Evolutionary conservation across 495 filamentous ascomycete species (phyloP), one percentile per base, ranked within the genome.

Genomic region (Astrothelium macrocarpum): DNA sequence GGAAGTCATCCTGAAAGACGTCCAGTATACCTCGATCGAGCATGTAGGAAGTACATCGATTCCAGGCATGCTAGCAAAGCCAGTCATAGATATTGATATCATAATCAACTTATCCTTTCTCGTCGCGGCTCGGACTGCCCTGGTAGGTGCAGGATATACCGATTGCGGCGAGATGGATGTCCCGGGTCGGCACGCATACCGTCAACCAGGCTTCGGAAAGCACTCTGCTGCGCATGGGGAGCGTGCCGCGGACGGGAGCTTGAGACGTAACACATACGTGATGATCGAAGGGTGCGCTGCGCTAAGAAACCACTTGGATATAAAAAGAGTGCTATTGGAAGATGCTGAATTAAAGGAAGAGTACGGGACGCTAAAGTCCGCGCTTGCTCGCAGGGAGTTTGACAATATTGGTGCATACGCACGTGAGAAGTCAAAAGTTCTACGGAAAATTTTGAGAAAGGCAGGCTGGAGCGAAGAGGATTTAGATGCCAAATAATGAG

Each of bases 31-130:
- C 5, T 64, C 64, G 3, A 74, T 74, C 61, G 71, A 72, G 42
- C 72, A 74, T 60, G 64, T 73, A 18, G 71, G 72, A 20, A 71
- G 71, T 63, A 74, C 72, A 20, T 73, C 72, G 10, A 65, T 74
- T 29, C 71, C 71, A 1, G 28, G 31, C 45, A 65, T 74, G 12
- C 53, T 43, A 29, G 67, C 71, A n/a, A 74, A 74, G 42, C 69
- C 71, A 34, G 71, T 73, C 39, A 63, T 74, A 46, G 72, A 74
- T 32, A 70, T 74, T 42, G 67, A 73, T 32, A 68, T 74, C 63
- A 69, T 72, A 32, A 65, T 72, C 43, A 16, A 56, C 18, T 45
- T 53, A 1, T 28, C 31, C 16, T 59, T 61, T 12, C 32, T 69
- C 32, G 46, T 59, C 2, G 3, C 45, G 12, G 65, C 61, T 20